Percentiles rank a stretch among this genome's conserved stretches.
Evolutionary conservation across 257 asterid species (phyloP).

Genomic region (Solanum appendiculatum): DNA sequence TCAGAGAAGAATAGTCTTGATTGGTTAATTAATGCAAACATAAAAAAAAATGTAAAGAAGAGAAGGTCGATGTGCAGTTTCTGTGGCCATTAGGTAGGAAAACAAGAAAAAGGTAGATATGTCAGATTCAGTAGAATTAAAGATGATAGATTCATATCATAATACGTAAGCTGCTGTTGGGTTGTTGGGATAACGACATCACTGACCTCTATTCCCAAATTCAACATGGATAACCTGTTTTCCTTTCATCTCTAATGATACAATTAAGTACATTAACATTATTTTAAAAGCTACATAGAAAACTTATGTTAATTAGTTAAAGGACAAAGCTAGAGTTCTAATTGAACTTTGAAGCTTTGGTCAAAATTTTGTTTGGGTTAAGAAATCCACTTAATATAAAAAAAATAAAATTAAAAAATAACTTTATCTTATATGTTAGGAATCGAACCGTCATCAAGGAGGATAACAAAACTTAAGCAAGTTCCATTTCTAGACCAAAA

Average conservation of each 20-base stretch:
- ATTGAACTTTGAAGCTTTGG: too few relatives aligned
- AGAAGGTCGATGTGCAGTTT: not conserved
- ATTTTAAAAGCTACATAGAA: not conserved
- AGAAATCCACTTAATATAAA: too few relatives aligned
- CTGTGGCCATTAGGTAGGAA: not conserved
- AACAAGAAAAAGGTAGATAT: not conserved
- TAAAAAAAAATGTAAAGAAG: not conserved
- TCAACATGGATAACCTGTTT: not conserved
- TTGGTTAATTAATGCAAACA: not conserved
- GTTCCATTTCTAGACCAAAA: not conserved
- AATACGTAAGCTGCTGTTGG: not conserved
- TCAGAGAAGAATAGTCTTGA: not conserved
- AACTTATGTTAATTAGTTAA: not conserved
- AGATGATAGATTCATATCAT: not conserved
- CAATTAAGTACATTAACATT: too few relatives aligned
- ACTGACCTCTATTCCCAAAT: not conserved
- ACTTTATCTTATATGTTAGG: too few relatives aligned
- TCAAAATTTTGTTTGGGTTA: not conserved
- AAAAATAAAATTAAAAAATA: too few relatives aligned
- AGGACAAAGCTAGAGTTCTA: not conserved
- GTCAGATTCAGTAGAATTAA: not conserved
- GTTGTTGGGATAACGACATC: not conserved
- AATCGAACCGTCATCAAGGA: not conserved
- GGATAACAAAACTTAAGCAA: not conserved
- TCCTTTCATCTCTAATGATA: not conserved